Conservation (phyloP, 1,139 yeast species). For the Kodamaea plutei region DNA sequence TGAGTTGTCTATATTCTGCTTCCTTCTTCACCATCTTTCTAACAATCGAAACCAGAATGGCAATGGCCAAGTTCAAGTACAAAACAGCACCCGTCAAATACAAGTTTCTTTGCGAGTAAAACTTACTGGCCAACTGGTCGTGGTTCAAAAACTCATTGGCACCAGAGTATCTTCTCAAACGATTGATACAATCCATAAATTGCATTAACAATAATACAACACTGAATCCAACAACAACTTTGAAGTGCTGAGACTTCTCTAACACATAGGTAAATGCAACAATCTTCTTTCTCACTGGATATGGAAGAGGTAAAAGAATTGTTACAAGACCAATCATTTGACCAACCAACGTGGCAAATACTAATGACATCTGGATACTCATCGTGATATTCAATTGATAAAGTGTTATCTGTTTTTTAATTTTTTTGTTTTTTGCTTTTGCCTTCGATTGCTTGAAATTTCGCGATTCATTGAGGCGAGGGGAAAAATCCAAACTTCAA, state of each 20-base stretch:
- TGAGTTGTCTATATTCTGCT: constrained; percentile 32
- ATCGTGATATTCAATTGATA: constrained; percentile 20
- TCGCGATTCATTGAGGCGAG: too few relatives aligned
- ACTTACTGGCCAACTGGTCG: constrained; percentile 50
- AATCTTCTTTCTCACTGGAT: constrained; percentile 43
- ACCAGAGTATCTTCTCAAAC: constrained; percentile 33
- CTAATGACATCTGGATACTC: constrained; percentile 46
- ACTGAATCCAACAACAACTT: constrained; percentile 46
- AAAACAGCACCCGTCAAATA: constrained; percentile 69
- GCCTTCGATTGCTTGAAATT: constrained; percentile 1
- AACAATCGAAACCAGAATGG: constrained; percentile 53
- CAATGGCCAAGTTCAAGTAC: constrained; percentile 56
- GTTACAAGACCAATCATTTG: constrained; percentile 54
- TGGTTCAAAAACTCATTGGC: constrained; percentile 20
- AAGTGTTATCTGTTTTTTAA: neutral
- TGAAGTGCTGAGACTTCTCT: constrained; percentile 41
- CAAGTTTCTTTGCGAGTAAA: constrained; percentile 67
- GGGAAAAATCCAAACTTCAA: too few relatives aligned
- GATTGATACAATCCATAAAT: constrained; percentile 56
- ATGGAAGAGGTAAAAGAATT: constrained; percentile 62
- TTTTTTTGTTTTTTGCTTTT: constrained; percentile 1
- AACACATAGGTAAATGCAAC: constrained; percentile 32
- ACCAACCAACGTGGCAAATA: constrained; percentile 41
- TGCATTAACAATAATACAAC: constrained; percentile 47
- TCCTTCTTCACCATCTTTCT: constrained; percentile 58